phyloP scores from a whole-genome alignment of 2,329 filamentous ascomycete species.

The Fusarium sp. region DNA sequence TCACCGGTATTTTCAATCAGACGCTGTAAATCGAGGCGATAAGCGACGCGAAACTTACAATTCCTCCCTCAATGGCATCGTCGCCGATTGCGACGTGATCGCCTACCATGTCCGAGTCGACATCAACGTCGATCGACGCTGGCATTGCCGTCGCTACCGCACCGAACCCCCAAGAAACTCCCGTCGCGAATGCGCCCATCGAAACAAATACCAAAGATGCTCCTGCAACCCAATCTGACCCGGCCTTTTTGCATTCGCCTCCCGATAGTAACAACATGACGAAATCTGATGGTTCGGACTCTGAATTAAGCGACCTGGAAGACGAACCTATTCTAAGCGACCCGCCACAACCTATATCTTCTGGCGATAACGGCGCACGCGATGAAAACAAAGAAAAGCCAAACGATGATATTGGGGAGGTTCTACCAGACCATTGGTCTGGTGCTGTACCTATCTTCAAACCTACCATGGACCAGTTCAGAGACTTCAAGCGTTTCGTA shows the following conservation, averaged over 20 bases:
- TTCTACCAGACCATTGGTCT: slow-evolving; percentile 89
- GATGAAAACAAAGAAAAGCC: slow-evolving; percentile 58
- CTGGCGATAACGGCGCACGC: slow-evolving; percentile 48
- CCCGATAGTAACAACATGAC: slow-evolving; percentile 73
- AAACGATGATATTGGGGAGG: slow-evolving; percentile 73
- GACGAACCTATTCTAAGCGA: slow-evolving; percentile 62
- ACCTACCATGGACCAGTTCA: slow-evolving; percentile 95
- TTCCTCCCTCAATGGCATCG: slow-evolving; percentile 52
- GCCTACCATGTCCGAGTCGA: slow-evolving; percentile 60
- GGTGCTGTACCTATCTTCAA: slow-evolving; percentile 94
- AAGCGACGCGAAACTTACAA: slow-evolving; percentile 24
- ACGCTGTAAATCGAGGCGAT: slow-evolving; percentile 32
- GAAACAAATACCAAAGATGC: slow-evolving; percentile 53
- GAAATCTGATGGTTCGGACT: slow-evolving; percentile 72
- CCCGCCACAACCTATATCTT: slow-evolving; percentile 45
- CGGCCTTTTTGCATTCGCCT: slow-evolving; percentile 70
- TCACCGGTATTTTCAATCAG: slow-evolving; percentile 16
- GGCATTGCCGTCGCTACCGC: slow-evolving; percentile 64
- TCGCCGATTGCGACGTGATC: slow-evolving; percentile 55
- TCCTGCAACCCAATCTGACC: slow-evolving; percentile 50
- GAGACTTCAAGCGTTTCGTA: slow-evolving; percentile 92
- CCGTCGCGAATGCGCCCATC: slow-evolving; percentile 44
- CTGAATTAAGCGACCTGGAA: slow-evolving; percentile 75
- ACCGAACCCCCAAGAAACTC: slow-evolving; percentile 50
- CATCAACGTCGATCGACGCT: slow-evolving; percentile 63